phyloP scores from a whole-genome alignment of 2,329 filamentous ascomycete genomes.

The Paraconiothyrium sp. region DNA sequence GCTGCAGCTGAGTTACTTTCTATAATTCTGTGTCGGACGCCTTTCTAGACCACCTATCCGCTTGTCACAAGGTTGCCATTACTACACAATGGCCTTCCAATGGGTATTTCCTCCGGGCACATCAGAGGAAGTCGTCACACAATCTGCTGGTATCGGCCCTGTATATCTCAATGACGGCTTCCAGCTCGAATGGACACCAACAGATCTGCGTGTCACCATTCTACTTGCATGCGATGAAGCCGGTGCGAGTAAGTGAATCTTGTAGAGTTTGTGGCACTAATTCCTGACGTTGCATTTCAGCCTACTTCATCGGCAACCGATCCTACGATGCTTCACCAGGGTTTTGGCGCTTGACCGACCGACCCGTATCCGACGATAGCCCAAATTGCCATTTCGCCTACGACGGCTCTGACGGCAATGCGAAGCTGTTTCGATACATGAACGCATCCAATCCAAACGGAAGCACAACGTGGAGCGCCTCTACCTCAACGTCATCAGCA shows the following conservation, averaged over 20 bases:
- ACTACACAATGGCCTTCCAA: not conserved
- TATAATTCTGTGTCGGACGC: too few relatives aligned
- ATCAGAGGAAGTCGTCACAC: not conserved
- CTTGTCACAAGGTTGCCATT: not conserved
- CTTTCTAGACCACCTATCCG: too few relatives aligned
- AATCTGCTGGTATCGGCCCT: not conserved
- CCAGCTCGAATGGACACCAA: not conserved
- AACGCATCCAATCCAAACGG: not conserved
- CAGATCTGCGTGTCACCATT: not conserved
- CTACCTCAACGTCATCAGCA: not conserved
- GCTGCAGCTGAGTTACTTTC: not conserved
- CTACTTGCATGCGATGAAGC: not conserved
- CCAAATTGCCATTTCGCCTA: not conserved
- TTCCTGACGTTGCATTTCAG: not conserved
- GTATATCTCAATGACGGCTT: not conserved
- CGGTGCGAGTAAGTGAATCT: not conserved
- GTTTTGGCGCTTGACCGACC: not conserved
- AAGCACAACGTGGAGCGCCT: not conserved
- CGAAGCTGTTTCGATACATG: not conserved
- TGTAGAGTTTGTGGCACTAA: not conserved
- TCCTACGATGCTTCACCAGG: not conserved
- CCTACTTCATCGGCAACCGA: slow-evolving; percentile 3
- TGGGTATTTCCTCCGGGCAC: not conserved
- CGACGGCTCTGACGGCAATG: not conserved
- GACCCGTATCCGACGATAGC: not conserved